phyloP scores from a whole-genome alignment of 805 yeast genomes.

The Candida schatavii region DNA sequence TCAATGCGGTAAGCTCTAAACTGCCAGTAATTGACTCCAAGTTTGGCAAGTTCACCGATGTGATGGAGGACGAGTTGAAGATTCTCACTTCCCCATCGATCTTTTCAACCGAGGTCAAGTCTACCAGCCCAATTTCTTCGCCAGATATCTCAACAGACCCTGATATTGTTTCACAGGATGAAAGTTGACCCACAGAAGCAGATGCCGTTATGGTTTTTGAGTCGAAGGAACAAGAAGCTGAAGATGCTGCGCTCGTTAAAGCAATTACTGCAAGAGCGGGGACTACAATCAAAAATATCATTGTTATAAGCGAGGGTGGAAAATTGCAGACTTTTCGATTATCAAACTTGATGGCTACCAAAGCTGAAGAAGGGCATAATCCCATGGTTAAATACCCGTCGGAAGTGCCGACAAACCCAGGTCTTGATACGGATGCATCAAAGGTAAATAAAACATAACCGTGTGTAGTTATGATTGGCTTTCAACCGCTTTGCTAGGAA shows the following conservation, averaged over 20 bases:
- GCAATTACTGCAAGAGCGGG: conserved; percentile 7
- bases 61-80: conserved; percentile 39
- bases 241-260: conserved; percentile 9
- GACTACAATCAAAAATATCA: conserved; percentile 1
- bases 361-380: too few species aligned
- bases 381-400: too few species aligned
- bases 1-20: conserved; percentile 32
- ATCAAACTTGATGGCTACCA: too few species aligned
- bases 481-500: too few species aligned
- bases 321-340: too few species aligned
- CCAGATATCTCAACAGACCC: conserved; percentile 39
- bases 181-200: conserved; percentile 29
- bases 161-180: conserved; percentile 40
- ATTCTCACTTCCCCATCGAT: conserved; percentile 30
- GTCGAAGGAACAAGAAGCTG: conserved; percentile 35
- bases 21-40: conserved; percentile 35
- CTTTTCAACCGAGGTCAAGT: conserved; percentile 26
- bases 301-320: background rate
- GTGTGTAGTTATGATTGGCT: background rate
- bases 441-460: background rate
- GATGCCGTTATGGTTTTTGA: conserved; percentile 37
- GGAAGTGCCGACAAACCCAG: too few species aligned
- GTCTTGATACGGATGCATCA: too few species aligned
- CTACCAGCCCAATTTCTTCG: conserved; percentile 26
- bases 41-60: conserved; percentile 27